Conservation (phyloP, 139 green algal genomes). For the Trebouxia sp. region DNA sequence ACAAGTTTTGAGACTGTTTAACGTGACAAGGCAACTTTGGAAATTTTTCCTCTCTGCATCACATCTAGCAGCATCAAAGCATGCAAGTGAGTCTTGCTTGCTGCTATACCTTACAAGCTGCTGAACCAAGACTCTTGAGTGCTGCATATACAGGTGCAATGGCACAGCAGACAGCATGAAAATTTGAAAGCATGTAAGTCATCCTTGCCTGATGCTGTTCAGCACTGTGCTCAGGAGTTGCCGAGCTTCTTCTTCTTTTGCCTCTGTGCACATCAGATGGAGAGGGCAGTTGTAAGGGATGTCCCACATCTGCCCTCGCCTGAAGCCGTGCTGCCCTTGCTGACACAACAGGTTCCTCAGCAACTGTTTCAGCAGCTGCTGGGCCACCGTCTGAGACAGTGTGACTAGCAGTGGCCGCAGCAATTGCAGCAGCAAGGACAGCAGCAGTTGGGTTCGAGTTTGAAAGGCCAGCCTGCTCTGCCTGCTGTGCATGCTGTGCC, state of each 20-base stretch:
- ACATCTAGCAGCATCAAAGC: too few relatives aligned
- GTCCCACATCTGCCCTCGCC: not conserved
- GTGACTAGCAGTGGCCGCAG: not conserved
- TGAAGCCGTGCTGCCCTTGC: not conserved
- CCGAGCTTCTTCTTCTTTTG: not conserved
- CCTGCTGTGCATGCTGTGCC: not conserved
- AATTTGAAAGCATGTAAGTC: not conserved
- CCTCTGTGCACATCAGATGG: not conserved
- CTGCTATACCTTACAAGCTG: too few relatives aligned
- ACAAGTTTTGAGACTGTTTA: not conserved
- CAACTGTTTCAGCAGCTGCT: not conserved
- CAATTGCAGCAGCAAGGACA: too few relatives aligned
- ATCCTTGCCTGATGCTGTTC: not conserved
- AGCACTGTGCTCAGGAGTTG: not conserved
- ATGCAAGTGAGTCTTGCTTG: too few relatives aligned
- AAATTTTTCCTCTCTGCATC: too few relatives aligned
- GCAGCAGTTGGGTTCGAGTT: too few relatives aligned
- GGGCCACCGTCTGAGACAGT: not conserved
- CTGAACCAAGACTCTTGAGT: not conserved
- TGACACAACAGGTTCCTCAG: not conserved
- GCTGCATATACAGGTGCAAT: not conserved
- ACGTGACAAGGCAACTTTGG: not conserved
- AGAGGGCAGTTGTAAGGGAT: not conserved
- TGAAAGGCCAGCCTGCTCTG: too few relatives aligned
- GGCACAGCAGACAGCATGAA: too few relatives aligned